A percentile compares a stretch with the other conserved stretches of the same genome.
Evolutionary conservation across 768 basidiomycete species (phyloP).

Genomic region (Termitomyces bulborhizus): DNA sequence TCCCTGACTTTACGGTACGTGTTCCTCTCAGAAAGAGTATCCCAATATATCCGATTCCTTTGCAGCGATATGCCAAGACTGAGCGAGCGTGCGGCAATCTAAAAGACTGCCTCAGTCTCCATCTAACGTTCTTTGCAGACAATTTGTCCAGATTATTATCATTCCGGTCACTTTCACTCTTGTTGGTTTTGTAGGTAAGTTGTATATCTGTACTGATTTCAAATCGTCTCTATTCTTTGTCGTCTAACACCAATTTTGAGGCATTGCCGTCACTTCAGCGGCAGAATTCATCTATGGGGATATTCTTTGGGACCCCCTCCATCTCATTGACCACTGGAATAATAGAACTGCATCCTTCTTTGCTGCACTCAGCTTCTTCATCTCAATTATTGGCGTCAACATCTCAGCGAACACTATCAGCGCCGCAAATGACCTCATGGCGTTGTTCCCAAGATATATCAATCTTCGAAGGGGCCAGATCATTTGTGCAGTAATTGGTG

Average conservation of each 20-base stretch:
- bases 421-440: conserved; percentile 84
- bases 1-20: conserved; percentile 72
- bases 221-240: no score
- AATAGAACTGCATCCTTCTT: conserved; percentile 87
- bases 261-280: conserved; percentile 76
- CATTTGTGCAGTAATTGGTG: conserved; percentile 75
- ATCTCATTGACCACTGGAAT: conserved; percentile 74
- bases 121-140: conserved; percentile 29
- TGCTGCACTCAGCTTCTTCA: conserved; percentile 63
- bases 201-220: background rate
- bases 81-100: conserved; percentile 46
- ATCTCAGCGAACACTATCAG: conserved; percentile 70
- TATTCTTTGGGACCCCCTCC: conserved; percentile 66
- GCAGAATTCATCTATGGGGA: conserved; percentile 66
- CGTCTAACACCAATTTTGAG: conserved; percentile 8
- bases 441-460: conserved; percentile 68
- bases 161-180: conserved; percentile 77
- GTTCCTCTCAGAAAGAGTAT: background rate
- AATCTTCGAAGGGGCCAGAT: conserved; percentile 78
- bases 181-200: conserved; percentile 57
- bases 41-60: background rate
- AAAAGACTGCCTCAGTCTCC: background rate
- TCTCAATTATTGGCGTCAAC: conserved; percentile 68
- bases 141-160: conserved; percentile 68
- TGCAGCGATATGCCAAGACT: conserved; percentile 65